Evolutionary conservation across 106 monocot species (phyloP), one percentile per base, ranked within the genome.

Genomic region (Dactylorhiza incarnata): DNA sequence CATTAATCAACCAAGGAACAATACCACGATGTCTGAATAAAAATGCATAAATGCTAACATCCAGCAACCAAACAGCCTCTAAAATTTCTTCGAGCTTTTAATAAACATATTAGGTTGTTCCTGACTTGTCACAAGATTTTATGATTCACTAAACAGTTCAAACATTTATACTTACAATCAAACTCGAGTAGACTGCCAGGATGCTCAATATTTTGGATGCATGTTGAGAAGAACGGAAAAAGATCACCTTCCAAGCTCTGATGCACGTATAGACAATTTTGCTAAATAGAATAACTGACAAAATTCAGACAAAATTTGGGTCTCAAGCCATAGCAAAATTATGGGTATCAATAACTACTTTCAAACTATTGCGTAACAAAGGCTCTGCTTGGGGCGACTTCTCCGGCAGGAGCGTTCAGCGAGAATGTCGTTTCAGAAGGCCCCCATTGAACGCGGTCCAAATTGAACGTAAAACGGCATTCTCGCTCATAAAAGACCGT

Each of bases 31-130:
- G 65, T 26, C 29, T 45, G 15, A 46, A 69, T 69, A n/a, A 69
- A 7, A 69, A 69, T 44, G n/a, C 45, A 69, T 45, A 46, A 69
- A 15, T 44, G 45, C 43, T 69, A 69, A 46, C 69, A 45, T 69
- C 69, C 45, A 24, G 69, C 69, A 69, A 69, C 69, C 69, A 69
- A 69, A 69, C 69, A 69, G 17, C 69, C 69, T 45, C 7, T 45
- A 46, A 9, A 46, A 45, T 46, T 17, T 69, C 17, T 69, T 69
- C 43, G 7, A 69, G 37, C 17, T 69, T 69, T 45, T 45, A 46
- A 45, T 69, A 16, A 46, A 14, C 69, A 69, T 16, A n/a, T 69
- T 69, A 44, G 24, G 69, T 45, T 69, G 69, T 44, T 7, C 44
- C 69, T 69, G 16, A 17, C 43, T 46, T 46, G n/a, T 69, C 69